Evolutionary conservation across 2,329 filamentous ascomycete genomes (phyloP).

Genomic region (Fusarium sp.): DNA sequence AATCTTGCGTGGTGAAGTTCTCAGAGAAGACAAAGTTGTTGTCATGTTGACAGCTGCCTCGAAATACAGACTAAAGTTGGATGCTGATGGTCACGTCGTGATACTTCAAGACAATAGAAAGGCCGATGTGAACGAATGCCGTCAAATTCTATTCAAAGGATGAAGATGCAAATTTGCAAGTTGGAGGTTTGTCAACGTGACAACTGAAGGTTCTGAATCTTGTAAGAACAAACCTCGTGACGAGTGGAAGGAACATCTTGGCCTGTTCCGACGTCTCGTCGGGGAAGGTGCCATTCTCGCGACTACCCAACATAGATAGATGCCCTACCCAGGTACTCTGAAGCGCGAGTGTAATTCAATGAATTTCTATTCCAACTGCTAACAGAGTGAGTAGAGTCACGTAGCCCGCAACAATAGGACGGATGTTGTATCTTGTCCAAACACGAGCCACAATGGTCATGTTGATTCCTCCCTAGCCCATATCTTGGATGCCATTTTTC

Average conservation of each 20-base stretch:
- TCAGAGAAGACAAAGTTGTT: slow-evolving; percentile 6
- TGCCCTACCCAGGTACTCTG: too few relatives aligned
- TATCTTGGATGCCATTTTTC: slow-evolving; percentile 31
- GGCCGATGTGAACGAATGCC: slow-evolving; percentile 17
- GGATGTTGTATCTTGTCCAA: slow-evolving; percentile 12
- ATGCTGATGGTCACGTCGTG: slow-evolving; percentile 2
- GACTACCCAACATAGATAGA: not conserved
- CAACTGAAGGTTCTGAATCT: not conserved
- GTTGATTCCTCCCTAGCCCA: slow-evolving; percentile 29
- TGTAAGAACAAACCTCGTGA: too few relatives aligned
- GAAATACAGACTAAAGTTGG: not conserved
- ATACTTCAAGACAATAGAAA: slow-evolving; percentile 15
- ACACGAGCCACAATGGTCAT: slow-evolving; percentile 13
- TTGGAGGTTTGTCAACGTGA: not conserved
- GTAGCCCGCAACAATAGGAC: not conserved
- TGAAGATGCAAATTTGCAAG: slow-evolving; percentile 17
- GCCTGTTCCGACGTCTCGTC: rapidly evolving
- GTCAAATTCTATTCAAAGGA: slow-evolving; percentile 32
- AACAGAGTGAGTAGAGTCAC: not conserved
- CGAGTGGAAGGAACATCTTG: not conserved
- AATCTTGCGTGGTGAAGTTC: slow-evolving; percentile 16
- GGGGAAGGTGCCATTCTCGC: not conserved
- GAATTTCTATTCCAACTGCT: not conserved
- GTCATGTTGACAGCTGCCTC: slow-evolving; percentile 26
- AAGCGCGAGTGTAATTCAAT: not conserved